These are phyloP conservation scores for Actinomucor elegans DNA, from an alignment of 371 early-diverging fungal species.

Conservation along the genomic window DNA sequence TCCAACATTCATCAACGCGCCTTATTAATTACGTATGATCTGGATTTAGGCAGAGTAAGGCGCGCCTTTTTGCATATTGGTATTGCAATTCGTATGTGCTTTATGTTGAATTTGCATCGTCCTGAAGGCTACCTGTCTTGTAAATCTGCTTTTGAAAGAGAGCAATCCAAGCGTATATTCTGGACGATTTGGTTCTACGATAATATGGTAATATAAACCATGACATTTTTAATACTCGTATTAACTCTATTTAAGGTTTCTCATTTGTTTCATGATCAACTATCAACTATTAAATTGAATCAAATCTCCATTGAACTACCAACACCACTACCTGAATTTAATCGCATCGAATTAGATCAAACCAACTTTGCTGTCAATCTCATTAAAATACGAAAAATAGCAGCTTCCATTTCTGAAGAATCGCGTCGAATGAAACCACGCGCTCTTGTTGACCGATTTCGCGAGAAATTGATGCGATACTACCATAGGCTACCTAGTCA, in stretches of 20 bases:
- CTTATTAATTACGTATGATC: constrained; percentile 29
- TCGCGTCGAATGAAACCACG: constrained; percentile 9
- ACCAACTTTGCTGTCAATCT: constrained; percentile 22
- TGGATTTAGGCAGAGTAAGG: constrained; percentile 33
- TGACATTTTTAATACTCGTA: background rate
- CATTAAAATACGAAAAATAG: constrained; percentile 20
- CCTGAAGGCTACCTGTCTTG: constrained; percentile 27
- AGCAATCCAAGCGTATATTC: constrained; percentile 34
- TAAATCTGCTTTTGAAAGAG: constrained; percentile 18
- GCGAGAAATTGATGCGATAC: background rate
- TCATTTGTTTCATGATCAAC: constrained; percentile 20
- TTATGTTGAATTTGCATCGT: constrained; percentile 31
- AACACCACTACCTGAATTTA: constrained; percentile 17
- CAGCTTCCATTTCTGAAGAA: constrained; percentile 8
- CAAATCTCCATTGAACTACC: constrained; percentile 28
- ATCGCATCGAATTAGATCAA: constrained; percentile 23
- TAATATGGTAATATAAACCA: constrained; percentile 25
- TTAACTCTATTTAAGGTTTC: background rate
- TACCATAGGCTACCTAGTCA: constrained; percentile 2
- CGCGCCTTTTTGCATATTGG: constrained; percentile 35
- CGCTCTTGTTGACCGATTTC: constrained; percentile 2
- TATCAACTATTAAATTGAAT: constrained; percentile 12
- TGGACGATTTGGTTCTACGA: constrained; percentile 44
- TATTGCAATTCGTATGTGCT: constrained; percentile 36
- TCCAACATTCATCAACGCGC: constrained; percentile 36